Conservation (phyloP, 352 stramenopile species). For the Globisporangium uncinulatum region DNA sequence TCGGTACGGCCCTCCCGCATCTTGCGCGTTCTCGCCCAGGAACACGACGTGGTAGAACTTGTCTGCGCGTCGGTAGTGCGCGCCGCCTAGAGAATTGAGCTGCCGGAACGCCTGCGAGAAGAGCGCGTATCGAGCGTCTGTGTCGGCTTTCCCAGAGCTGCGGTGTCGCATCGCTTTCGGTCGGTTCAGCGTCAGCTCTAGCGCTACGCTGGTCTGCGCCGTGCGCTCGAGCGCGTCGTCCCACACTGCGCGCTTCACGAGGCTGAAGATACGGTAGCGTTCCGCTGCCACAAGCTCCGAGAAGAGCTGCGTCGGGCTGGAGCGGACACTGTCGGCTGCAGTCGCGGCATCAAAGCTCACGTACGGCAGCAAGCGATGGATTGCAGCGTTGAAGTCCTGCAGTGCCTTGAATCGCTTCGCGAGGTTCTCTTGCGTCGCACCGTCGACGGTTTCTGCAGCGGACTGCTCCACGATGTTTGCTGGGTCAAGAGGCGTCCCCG, state of each 20-base stretch:
- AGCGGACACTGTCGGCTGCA: background rate
- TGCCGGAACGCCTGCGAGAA: constrained; percentile 86
- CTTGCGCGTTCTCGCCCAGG: constrained; percentile 80
- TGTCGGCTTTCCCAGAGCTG: constrained; percentile 44
- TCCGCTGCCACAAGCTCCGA: constrained; percentile 36
- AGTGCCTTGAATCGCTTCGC: constrained; percentile 64
- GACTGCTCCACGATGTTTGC: background rate
- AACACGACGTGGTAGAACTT: constrained; percentile 85
- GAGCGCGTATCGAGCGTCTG: constrained; percentile 55
- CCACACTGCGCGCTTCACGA: constrained; percentile 70
- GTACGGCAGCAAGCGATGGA: constrained; percentile 58
- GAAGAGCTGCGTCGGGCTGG: constrained; percentile 10
- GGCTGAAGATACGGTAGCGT: constrained; percentile 59
- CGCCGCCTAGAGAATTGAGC: constrained; percentile 52
- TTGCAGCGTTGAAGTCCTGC: constrained; percentile 61
- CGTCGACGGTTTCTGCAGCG: constrained; percentile 1
- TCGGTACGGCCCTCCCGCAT: constrained; percentile 82
- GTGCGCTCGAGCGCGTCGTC: constrained; percentile 59
- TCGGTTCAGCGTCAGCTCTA: constrained; percentile 78
- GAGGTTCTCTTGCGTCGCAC: constrained; percentile 29
- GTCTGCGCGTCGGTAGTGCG: constrained; percentile 55
- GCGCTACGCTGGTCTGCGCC: constrained; percentile 25
- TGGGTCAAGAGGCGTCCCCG: constrained; percentile 8
- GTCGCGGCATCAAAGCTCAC: constrained; percentile 25
- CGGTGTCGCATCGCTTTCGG: constrained; percentile 81